These are phyloP conservation scores for Solanum sitiens DNA, from an alignment of 257 asterid species.

Conservation along the genomic window DNA sequence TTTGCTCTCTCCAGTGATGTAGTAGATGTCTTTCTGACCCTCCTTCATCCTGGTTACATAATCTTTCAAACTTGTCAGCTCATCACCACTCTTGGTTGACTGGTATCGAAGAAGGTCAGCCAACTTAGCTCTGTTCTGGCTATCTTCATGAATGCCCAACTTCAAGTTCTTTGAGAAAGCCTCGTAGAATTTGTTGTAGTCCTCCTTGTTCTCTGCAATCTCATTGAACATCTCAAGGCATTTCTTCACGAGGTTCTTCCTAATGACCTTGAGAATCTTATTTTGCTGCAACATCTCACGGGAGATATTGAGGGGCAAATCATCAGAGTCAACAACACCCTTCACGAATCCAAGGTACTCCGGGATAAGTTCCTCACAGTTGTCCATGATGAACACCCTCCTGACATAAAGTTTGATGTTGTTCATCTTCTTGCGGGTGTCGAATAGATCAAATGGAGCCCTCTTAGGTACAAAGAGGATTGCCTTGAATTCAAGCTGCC, in stretches of 20 bases:
- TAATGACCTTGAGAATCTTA: not conserved
- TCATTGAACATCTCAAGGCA: conserved; percentile 6
- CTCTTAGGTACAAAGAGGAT: not conserved
- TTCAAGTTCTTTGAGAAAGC: not conserved
- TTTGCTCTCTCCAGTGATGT: not conserved
- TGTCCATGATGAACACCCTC: not conserved
- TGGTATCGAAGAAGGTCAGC: not conserved
- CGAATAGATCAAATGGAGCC: not conserved
- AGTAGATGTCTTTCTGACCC: conserved; percentile 6
- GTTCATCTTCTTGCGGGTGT: not conserved
- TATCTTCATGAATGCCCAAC: not conserved
- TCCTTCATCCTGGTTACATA: not conserved
- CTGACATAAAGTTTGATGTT: not conserved
- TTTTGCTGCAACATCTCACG: not conserved
- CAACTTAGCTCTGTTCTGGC: not conserved
- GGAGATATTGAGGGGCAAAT: not conserved
- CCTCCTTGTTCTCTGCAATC: not conserved
- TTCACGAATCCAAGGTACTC: not conserved
- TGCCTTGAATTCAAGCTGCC: not conserved
- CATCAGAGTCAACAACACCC: not conserved
- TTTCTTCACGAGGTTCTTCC: conserved; percentile 2
- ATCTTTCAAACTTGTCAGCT: not conserved
- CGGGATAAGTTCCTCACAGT: not conserved
- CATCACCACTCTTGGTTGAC: conserved; percentile 5
- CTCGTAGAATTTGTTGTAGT: not conserved